phyloP scores from a whole-genome alignment of 345 rosid genomes.

The Punica granatum region DNA sequence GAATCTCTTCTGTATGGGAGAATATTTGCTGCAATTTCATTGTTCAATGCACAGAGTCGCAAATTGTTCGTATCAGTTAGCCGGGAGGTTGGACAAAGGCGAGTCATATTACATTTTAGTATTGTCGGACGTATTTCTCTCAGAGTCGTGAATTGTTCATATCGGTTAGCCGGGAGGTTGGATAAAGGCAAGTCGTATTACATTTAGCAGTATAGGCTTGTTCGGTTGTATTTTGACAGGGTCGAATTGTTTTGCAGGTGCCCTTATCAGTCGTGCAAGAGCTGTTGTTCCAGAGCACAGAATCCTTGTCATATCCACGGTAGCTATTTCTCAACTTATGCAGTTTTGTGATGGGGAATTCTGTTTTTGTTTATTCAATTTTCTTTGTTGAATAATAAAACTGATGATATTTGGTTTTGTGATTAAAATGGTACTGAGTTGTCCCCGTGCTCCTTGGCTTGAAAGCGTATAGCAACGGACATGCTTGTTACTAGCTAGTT shows the following conservation, averaged over 20 bases:
- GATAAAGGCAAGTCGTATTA: background rate
- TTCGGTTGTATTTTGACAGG: background rate
- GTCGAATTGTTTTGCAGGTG: slow-evolving; percentile 45
- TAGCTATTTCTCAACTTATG: slow-evolving; percentile 14
- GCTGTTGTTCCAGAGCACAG: slow-evolving; percentile 90
- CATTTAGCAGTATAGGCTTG: too few relatives aligned
- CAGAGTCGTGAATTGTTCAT: background rate
- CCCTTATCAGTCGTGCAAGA: slow-evolving; percentile 90
- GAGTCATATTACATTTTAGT: background rate
- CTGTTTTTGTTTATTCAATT: background rate
- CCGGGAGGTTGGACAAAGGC: background rate
- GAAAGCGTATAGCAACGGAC: background rate
- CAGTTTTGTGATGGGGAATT: background rate
- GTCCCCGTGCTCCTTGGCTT: background rate
- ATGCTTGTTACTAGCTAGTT: background rate
- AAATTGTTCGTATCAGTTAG: background rate
- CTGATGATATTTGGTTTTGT: background rate
- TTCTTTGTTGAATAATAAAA: background rate
- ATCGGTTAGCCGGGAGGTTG: background rate
- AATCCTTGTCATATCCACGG: slow-evolving; percentile 96
- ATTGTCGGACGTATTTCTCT: too few relatives aligned
- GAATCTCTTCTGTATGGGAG: too few relatives aligned
- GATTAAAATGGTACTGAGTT: background rate
- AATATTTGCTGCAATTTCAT: too few relatives aligned
- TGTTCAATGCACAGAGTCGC: background rate